Conservation (phyloP, 1,284 basidiomycete species). For the Somion occarium region DNA sequence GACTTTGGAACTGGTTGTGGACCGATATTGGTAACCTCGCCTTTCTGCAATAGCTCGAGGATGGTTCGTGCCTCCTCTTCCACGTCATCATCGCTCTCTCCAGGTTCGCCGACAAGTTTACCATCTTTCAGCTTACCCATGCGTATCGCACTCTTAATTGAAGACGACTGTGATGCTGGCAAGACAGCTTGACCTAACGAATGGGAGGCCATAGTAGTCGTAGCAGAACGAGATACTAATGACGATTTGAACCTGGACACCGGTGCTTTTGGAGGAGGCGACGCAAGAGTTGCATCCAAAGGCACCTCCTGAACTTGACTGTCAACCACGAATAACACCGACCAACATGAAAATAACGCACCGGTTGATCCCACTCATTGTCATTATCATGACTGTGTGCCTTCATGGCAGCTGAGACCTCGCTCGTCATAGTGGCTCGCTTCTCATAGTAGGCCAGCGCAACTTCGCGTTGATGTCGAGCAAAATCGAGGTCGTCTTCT, state of each 20-base stretch:
- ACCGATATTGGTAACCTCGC: slow-evolving; percentile 56
- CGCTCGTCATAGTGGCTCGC: slow-evolving; percentile 49
- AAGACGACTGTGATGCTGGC: slow-evolving; percentile 45
- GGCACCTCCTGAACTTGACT: slow-evolving; percentile 33
- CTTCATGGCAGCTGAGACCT: slow-evolving; percentile 45
- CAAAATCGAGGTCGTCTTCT: slow-evolving; percentile 52
- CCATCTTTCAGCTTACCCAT: slow-evolving; percentile 57
- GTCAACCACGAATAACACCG: background rate
- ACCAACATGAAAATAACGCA: slow-evolving; percentile 24
- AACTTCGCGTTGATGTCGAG: slow-evolving; percentile 66
- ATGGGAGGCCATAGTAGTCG: slow-evolving; percentile 32
- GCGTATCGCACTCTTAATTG: slow-evolving; percentile 52
- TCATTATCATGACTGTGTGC: slow-evolving; percentile 38
- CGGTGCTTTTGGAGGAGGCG: slow-evolving; percentile 37
- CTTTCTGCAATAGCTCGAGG: slow-evolving; percentile 50
- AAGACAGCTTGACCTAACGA: slow-evolving; percentile 45
- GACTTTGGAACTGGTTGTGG: slow-evolving; percentile 8
- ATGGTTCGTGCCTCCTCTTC: slow-evolving; percentile 44
- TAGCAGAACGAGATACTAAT: slow-evolving; percentile 34
- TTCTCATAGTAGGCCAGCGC: slow-evolving; percentile 67
- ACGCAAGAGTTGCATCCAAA: slow-evolving; percentile 33
- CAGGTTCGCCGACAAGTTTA: slow-evolving; percentile 49
- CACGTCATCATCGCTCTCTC: slow-evolving; percentile 53
- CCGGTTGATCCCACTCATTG: slow-evolving; percentile 40
- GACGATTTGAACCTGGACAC: slow-evolving; percentile 59